Conservation (phyloP, 805 yeast genomes). For the Saccharomycopsis babjevae region DNA sequence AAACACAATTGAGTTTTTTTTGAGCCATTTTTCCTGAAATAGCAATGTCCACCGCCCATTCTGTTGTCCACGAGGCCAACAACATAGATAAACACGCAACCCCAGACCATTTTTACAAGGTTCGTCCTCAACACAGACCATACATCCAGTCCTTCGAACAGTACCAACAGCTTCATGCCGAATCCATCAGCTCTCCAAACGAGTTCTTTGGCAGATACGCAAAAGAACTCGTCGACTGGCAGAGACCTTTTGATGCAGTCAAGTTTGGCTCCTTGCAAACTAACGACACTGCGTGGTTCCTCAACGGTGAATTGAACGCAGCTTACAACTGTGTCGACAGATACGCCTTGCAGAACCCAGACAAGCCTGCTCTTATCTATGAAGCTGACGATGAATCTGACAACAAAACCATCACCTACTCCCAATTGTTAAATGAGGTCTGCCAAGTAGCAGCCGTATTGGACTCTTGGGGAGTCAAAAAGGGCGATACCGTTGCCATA, state of each 20-base stretch:
- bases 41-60: constrained; percentile 4
- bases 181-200: constrained; percentile 73
- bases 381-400: constrained; percentile 88
- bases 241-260: constrained; percentile 49
- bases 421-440: constrained; percentile 76
- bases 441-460: constrained; percentile 80
- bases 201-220: constrained; percentile 75
- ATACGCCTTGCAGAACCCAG: constrained; percentile 82
- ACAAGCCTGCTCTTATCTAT: constrained; percentile 75
- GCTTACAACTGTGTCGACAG: constrained; percentile 90
- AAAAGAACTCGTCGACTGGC: constrained; percentile 66
- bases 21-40: too few species aligned
- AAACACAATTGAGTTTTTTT: too few species aligned
- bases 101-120: constrained; percentile 43
- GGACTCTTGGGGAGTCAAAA: constrained; percentile 72
- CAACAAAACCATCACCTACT: constrained; percentile 68
- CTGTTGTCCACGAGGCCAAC: constrained; percentile 56
- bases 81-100: constrained; percentile 38
- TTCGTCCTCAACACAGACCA: constrained; percentile 50
- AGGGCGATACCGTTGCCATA: constrained; percentile 95
- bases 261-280: constrained; percentile 51
- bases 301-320: constrained; percentile 90
- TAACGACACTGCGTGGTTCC: constrained; percentile 89
- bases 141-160: constrained; percentile 53
- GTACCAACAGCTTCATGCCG: constrained; percentile 56